Base-by-base conservation (phyloP, 441 rosid species). In the Croton setiger region DNA sequence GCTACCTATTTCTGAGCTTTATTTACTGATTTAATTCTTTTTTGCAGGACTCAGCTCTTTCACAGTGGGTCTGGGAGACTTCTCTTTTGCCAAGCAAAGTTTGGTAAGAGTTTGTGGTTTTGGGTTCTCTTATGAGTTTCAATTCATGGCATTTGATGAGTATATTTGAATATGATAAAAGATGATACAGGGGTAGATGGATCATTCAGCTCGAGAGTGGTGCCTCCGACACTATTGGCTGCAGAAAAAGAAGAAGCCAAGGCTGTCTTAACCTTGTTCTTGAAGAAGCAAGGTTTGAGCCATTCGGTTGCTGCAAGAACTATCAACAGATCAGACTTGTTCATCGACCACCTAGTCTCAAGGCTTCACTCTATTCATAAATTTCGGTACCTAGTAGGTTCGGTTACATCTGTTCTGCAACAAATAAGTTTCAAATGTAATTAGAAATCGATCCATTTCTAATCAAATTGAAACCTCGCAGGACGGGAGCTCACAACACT, bases 231-330 rank as follows among this genome's bases (percentile, higher is more conserved):
- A 64, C 73, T 90, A n/a, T 68, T 92, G 71, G 85, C 88, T n/a
- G 90, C 93, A 9, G 98, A 92, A 84, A 90, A 83, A 76, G 98
- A 92, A 80, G 98, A 92, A 86, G 92, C 96, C 47, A 92, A 87
- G 86, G 98, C 95, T 54, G 90, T 92, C 49, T 74, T 92, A 74
- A 85, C 83, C 18, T 82, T 92, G 59, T 88, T 92, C 88, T 76
- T 92, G 83, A 90, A 88, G 84, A 88, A 87, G 35, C 88, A 82
- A 81, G 96, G 98, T 71, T 70, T 87, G 33, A 87, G 87, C 85
- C 78, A 78, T 11, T 64, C 61, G 2, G 74, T 72, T 55, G 84
- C 82, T 14, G 79, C 73, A 3, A 78, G 84, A 71, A 78, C 81
- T 49, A 74, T 74, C 72, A 83, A 78, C 68, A 76, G 72, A 57